These are phyloP conservation scores for Takashimella koratensis DNA, from an alignment of 1,284 basidiomycete species.

Conservation along the genomic window DNA sequence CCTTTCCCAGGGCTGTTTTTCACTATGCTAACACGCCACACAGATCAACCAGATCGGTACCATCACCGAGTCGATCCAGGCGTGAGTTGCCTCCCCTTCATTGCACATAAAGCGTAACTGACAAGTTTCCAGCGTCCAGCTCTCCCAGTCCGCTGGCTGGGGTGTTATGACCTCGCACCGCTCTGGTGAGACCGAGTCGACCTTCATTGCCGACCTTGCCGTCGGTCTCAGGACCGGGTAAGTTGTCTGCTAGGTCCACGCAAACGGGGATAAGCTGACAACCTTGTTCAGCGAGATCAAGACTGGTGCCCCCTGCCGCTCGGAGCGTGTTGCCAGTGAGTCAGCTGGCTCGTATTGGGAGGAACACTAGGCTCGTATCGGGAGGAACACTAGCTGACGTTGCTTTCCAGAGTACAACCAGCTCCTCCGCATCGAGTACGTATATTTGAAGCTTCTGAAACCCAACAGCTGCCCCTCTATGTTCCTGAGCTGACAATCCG, in stretches of 20 bases:
- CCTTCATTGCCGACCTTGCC: slow-evolving; percentile 93
- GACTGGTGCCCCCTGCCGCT: slow-evolving; percentile 92
- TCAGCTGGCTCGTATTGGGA: background rate
- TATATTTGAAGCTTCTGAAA: too few relatives aligned
- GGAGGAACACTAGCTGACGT: slow-evolving; percentile 13
- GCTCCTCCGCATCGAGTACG: slow-evolving; percentile 83
- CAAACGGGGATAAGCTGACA: slow-evolving; percentile 2
- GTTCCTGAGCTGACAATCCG: too few relatives aligned
- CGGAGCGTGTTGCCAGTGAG: slow-evolving; percentile 83
- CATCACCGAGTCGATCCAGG: slow-evolving; percentile 87
- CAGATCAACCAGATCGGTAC: slow-evolving; percentile 97
- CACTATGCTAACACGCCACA: background rate
- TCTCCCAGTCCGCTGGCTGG: slow-evolving; percentile 95
- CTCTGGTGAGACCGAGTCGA: slow-evolving; percentile 94
- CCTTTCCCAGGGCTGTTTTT: too few relatives aligned
- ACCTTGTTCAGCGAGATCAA: slow-evolving; percentile 79
- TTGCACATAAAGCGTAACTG: background rate
- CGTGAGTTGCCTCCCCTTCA: slow-evolving; percentile 25
- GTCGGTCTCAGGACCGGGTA: slow-evolving; percentile 74
- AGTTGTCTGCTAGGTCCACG: slow-evolving; percentile 8
- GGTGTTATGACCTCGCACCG: slow-evolving; percentile 99
- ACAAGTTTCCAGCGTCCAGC: slow-evolving; percentile 67
- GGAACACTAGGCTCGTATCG: background rate
- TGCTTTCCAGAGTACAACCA: slow-evolving; percentile 60
- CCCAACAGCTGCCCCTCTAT: too few relatives aligned